Evolutionary conservation across 2,329 filamentous ascomycete species (phyloP), one percentile per base, ranked within the genome.

Genomic region (Sarocladium kiliense): DNA sequence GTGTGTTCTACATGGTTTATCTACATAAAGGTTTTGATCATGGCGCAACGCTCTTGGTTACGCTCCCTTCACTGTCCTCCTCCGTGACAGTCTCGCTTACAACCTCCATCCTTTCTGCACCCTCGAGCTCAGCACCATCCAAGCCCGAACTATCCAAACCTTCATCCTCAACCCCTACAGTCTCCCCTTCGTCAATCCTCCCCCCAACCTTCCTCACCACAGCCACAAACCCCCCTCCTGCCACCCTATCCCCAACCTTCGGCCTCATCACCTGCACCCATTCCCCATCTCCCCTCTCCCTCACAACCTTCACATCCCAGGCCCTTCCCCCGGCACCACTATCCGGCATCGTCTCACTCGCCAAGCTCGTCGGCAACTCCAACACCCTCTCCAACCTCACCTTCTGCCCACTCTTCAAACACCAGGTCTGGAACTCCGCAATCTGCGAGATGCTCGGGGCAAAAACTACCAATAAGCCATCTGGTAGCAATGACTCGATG

Each of bases 401-500:
- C 16, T 82, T 81, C 54, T 89, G 71, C 2, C 68, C 70, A 12
- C 80, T 71, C 26, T 77, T 70, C 56, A 77, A 78, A 30, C 84
- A 54, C 71, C 71, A 73, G 19, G 63, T 56, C 37, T 68, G 64
- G 57, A 86, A 88, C 4, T 84, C 78, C 39, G 79, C 83, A 55
- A 93, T 87, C 67, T 93, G 89, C 10, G 88, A 91, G 57, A 94
- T 84, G 62, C 84, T 89, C 0, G 89, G 89, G 60, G 84, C 85
- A 71, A 91, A 94, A 1, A 91, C 77, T 14, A 87, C 75, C 30
- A 93, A 72, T 9, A 81, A 73, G 0, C 85, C 88, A 63, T 88
- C 81, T 1, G 80, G 76, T 37, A 80, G 80, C 54, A 94, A 69
- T 14, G 84, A 81, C n/a, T 75, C 65, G 4, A 79, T 71, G 21